phyloP scores from a whole-genome alignment of 768 basidiomycete genomes.

The Mycena capillaripes region DNA sequence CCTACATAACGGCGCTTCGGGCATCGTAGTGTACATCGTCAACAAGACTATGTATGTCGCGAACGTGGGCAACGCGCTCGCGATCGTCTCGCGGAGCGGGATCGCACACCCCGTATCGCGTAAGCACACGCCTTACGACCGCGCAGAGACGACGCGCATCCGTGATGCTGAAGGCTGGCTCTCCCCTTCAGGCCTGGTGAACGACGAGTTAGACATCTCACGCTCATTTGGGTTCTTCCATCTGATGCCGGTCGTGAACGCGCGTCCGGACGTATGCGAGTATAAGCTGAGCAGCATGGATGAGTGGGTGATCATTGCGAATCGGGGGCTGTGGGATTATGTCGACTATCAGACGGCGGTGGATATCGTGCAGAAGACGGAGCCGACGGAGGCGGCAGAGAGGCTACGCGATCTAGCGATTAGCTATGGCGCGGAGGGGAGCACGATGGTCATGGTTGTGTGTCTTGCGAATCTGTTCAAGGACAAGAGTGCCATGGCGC shows the following conservation, averaged over 20 bases:
- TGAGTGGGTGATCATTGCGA: slow-evolving; percentile 97
- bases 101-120: slow-evolving; percentile 80
- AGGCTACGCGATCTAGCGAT: slow-evolving; percentile 97
- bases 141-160: slow-evolving; percentile 87
- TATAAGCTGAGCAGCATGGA: slow-evolving; percentile 85
- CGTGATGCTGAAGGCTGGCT: slow-evolving; percentile 95
- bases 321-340: slow-evolving; percentile 93
- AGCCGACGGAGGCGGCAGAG: slow-evolving; percentile 89
- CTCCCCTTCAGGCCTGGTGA: slow-evolving; percentile 90
- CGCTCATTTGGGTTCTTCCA: slow-evolving; percentile 95
- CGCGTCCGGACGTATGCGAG: slow-evolving; percentile 82
- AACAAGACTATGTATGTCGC: slow-evolving; percentile 88
- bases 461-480: slow-evolving; percentile 83
- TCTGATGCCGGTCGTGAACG: slow-evolving; percentile 90
- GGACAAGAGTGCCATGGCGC: not conserved
- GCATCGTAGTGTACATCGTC: slow-evolving; percentile 87
- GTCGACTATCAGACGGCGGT: slow-evolving; percentile 96
- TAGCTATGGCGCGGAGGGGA: slow-evolving; percentile 94
- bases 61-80: slow-evolving; percentile 90
- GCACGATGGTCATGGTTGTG: slow-evolving; percentile 98
- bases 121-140: slow-evolving; percentile 92
- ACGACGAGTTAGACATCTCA: slow-evolving; percentile 92
- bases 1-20: slow-evolving; percentile 83
- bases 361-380: slow-evolving; percentile 84
- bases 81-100: slow-evolving; percentile 86